Evolutionary conservation across 257 asterid genomes (phyloP).

Genomic region (Penstemon davidsonii): DNA sequence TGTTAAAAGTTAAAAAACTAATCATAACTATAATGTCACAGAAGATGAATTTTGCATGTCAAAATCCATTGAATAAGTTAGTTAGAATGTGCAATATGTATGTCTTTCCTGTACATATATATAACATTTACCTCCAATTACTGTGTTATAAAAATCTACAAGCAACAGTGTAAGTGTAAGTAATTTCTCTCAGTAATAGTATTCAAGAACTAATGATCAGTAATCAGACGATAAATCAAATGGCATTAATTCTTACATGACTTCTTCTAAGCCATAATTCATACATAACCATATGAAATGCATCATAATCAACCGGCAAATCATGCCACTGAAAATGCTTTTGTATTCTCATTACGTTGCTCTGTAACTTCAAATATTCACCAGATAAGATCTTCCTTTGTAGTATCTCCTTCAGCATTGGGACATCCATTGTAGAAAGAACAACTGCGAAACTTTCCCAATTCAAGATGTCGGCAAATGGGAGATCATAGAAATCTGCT

Average conservation of each 20-base stretch:
- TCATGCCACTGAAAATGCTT: conserved; percentile 75
- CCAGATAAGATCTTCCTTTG: conserved; percentile 15
- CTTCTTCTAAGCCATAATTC: conserved; percentile 88
- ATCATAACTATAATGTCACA: too few species aligned
- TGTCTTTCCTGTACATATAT: too few species aligned
- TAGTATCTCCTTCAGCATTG: conserved; percentile 57
- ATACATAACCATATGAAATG: conserved; percentile 77
- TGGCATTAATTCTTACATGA: conserved; percentile 30
- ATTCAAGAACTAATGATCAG: not conserved
- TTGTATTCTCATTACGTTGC: conserved; percentile 63
- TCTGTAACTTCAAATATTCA: conserved; percentile 55
- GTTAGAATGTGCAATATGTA: too few species aligned
- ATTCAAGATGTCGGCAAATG: conserved; percentile 62
- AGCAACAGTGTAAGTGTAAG: too few species aligned
- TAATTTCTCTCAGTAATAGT: too few species aligned
- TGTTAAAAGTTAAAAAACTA: too few species aligned
- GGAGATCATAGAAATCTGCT: conserved; percentile 87
- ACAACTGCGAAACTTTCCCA: conserved; percentile 74
- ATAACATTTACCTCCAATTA: too few species aligned
- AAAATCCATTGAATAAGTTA: too few species aligned
- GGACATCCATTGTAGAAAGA: conserved; percentile 55
- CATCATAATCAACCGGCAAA: conserved; percentile 57
- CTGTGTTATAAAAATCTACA: too few species aligned
- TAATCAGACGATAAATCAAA: not conserved
- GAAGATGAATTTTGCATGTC: too few species aligned